A percentile compares a stretch with the other conserved stretches of the same genome.
phyloP scores from a whole-genome alignment of 1,284 basidiomycete species.

The Microbotryum silenes-acaulis region DNA sequence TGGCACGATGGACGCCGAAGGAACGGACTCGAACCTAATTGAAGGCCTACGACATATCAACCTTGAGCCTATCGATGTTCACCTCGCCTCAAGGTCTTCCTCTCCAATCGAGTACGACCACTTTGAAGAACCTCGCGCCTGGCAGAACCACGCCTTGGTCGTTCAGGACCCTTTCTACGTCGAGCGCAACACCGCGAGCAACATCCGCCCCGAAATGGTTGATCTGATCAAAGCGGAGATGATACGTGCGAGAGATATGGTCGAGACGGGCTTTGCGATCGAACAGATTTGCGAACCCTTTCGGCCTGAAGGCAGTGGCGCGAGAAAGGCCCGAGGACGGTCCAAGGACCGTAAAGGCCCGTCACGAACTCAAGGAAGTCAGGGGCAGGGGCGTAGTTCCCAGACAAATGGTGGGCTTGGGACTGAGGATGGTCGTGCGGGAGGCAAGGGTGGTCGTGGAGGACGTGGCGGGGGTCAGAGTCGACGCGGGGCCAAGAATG shows the following conservation, averaged over 20 bases:
- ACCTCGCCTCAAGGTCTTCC: conserved; percentile 13
- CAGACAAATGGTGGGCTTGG: no score
- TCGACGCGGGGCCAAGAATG: no score
- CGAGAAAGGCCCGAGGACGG: no score
- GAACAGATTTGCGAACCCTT: no score
- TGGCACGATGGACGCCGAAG: background rate
- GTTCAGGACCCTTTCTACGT: conserved; percentile 42
- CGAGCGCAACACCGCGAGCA: conserved; percentile 39
- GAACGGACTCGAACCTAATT: conserved; percentile 7
- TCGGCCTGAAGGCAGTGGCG: no score
- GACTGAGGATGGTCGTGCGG: no score
- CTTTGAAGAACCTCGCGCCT: conserved; percentile 34
- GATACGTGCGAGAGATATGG: background rate
- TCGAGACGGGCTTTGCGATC: no score
- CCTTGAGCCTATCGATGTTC: background rate
- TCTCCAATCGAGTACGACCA: conserved; percentile 23
- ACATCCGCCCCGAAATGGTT: conserved; percentile 33
- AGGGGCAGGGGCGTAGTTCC: no score
- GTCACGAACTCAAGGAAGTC: no score
- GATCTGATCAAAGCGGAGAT: conserved; percentile 19
- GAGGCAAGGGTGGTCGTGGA: no score
- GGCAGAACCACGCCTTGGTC: conserved; percentile 36
- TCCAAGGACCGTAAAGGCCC: no score
- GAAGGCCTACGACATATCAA: background rate
- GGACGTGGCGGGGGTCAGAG: no score